These are phyloP conservation scores for Alternaria gansuensis DNA, from an alignment of 2,329 filamentous ascomycete genomes.

Conservation along the genomic window DNA sequence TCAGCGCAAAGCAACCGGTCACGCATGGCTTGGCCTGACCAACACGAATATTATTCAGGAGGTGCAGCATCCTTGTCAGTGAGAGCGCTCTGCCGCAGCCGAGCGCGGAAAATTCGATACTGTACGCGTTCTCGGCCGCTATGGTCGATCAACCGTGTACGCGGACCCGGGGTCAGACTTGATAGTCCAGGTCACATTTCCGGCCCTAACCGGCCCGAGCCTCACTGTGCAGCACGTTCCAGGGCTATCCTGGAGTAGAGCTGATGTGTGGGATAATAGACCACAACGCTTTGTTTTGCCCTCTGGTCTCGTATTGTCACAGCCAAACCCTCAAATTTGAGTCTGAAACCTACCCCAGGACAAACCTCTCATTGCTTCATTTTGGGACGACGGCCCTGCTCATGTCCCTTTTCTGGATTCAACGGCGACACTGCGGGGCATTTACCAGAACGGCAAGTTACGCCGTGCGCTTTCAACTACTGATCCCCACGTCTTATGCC, in stretches of 20 bases:
- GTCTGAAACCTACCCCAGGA: conserved; percentile 15
- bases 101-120: conserved; percentile 31
- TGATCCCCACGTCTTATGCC: conserved; percentile 18
- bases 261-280: conserved; percentile 17
- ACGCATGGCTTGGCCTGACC: conserved; percentile 21
- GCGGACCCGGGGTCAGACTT: conserved; percentile 27
- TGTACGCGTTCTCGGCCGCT: conserved; percentile 31
- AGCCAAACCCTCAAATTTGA: neutral
- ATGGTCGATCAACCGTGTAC: conserved; percentile 45
- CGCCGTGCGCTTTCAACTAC: conserved; percentile 15
- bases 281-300: conserved; percentile 23
- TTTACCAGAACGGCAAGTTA: conserved; percentile 11
- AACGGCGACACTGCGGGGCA: conserved; percentile 13
- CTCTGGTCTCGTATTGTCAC: conserved; percentile 11
- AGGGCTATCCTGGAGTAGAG: conserved; percentile 23
- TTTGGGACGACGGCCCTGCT: conserved; percentile 16
- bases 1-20: conserved; percentile 19
- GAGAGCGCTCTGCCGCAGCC: conserved; percentile 26
- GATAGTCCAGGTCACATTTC: conserved; percentile 32
- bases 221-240: conserved; percentile 38
- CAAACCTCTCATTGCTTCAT: conserved; percentile 19
- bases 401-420: conserved; percentile 5
- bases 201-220: conserved; percentile 45
- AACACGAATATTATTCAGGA: conserved; percentile 22
- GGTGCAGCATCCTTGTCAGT: conserved; percentile 25